Base-by-base conservation (phyloP, 1,139 yeast genomes). In the Lodderomyces beijingensis region DNA sequence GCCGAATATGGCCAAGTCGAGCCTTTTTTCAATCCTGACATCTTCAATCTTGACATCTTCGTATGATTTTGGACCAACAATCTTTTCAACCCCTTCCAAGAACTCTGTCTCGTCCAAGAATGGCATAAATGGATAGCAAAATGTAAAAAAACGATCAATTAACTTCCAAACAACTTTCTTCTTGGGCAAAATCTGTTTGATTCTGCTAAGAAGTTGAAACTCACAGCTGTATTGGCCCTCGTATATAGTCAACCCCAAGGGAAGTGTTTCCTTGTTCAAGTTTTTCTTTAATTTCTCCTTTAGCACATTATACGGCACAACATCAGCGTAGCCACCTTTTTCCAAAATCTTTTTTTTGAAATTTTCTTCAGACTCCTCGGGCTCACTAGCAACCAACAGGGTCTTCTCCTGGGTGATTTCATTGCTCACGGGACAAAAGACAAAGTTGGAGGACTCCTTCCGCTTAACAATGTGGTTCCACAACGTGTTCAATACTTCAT, bases 71-170 rank as follows among this genome's bases (percentile, higher is more conserved):
- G 49, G 47, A 0, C 70, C 70, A n/a, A 65, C 40, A 0, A 65
- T 48, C 8, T 42, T 37, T 3, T 37, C 33, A 0, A 57, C 42
- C 3, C 45, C 46, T 4, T 28, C 33, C 7, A 44, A 40, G 36
- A 62, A 63, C 12, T 45, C 39, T 1, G 27, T 39, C 33, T 65
- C 65, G 33, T 65, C 69, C 18, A 65, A 27, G 34, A 54, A 59
- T 11, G 72, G 70, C 50, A 58, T 48, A 35, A 57, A 63, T 8
- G 69, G 63, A 39, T 62, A 65, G 8, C 64, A 33, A 31, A 46
- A 48, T 4, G 37, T 33, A 40, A 65, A 65, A 39, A 51, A 65
- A 9, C 61, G 44, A 22, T 49, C 42, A 15, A 65, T 36, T 18
- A 62, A 51, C 21, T 50, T 51, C 68, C 65, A 60, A 14, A 59